phyloP scores from a whole-genome alignment of 805 yeast genomes.

The Starmerella vitae region DNA sequence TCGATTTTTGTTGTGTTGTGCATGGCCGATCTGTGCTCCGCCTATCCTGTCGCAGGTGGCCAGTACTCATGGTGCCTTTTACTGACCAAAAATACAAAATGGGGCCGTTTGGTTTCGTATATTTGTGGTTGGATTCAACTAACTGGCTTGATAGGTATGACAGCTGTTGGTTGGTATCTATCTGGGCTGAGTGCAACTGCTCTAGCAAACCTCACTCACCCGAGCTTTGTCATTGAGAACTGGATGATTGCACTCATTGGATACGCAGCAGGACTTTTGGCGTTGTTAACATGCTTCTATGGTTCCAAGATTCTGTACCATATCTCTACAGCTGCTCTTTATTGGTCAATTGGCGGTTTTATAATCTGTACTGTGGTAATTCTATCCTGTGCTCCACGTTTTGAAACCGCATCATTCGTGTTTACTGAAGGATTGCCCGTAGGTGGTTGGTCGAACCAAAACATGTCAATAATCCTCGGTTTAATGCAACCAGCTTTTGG shows the following conservation, averaged over 20 bases:
- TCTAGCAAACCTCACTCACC: conserved; percentile 32
- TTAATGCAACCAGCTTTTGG: conserved; percentile 58
- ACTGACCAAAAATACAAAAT: conserved; percentile 21
- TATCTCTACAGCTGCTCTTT: conserved; percentile 38
- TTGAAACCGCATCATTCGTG: conserved; percentile 39
- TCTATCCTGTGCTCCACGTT: conserved; percentile 38
- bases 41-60: conserved; percentile 52
- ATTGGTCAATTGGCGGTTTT: conserved; percentile 40
- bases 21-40: conserved; percentile 49
- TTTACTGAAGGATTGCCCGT: conserved; percentile 38
- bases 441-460: conserved; percentile 37
- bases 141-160: conserved; percentile 50
- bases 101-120: conserved; percentile 39
- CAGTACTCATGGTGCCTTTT: conserved; percentile 56
- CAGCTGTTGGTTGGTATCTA: conserved; percentile 45
- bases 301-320: conserved; percentile 32
- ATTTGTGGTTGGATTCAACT: conserved; percentile 50
- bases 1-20: conserved; percentile 45
- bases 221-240: conserved; percentile 26
- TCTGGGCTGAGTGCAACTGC: conserved; percentile 42
- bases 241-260: conserved; percentile 24
- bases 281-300: conserved; percentile 18
- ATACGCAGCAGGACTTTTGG: conserved; percentile 20
- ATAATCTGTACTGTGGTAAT: conserved; percentile 41
- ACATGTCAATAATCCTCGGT: conserved; percentile 55